Conservation (phyloP, 2,329 filamentous ascomycete genomes). For the Clarireedia paspali region DNA sequence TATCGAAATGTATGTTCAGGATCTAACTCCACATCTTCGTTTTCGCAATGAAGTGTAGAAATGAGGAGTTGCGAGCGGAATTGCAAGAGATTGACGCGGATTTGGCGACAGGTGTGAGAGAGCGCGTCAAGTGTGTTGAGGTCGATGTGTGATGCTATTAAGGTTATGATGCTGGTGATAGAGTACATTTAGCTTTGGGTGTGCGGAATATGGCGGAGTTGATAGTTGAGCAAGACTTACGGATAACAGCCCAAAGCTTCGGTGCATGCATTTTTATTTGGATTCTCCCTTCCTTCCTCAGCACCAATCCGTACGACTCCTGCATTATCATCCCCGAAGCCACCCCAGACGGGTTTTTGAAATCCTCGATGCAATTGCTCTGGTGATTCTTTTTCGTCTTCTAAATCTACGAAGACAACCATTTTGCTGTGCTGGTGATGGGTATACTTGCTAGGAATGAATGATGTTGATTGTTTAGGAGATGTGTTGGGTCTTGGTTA, state of each 20-base stretch:
- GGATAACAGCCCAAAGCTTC: constrained; percentile 60
- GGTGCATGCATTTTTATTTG: constrained; percentile 52
- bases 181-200: background rate
- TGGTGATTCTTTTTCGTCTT: constrained; percentile 27
- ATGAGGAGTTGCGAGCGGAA: constrained; percentile 66
- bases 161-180: constrained; percentile 59
- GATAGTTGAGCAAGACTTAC: constrained; percentile 41
- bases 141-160: constrained; percentile 71
- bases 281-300: constrained; percentile 25
- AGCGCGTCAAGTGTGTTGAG: constrained; percentile 81
- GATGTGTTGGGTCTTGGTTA: too few relatives aligned
- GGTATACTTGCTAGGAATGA: background rate
- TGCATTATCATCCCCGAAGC: constrained; percentile 5
- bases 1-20: constrained; percentile 50
- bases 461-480: background rate
- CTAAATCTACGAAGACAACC: constrained; percentile 29
- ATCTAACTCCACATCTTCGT: constrained; percentile 53
- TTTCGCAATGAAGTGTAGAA: constrained; percentile 71
- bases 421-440: constrained; percentile 15
- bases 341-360: constrained; percentile 8
- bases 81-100: constrained; percentile 70
- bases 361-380: constrained; percentile 14
- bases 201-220: constrained; percentile 14
- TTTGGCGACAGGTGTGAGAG: constrained; percentile 71
- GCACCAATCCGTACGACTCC: background rate